Percentiles rank a stretch among this genome's conserved stretches.
phyloP scores from a whole-genome alignment of 1,284 basidiomycete species.

The Sphagnurus paluster region DNA sequence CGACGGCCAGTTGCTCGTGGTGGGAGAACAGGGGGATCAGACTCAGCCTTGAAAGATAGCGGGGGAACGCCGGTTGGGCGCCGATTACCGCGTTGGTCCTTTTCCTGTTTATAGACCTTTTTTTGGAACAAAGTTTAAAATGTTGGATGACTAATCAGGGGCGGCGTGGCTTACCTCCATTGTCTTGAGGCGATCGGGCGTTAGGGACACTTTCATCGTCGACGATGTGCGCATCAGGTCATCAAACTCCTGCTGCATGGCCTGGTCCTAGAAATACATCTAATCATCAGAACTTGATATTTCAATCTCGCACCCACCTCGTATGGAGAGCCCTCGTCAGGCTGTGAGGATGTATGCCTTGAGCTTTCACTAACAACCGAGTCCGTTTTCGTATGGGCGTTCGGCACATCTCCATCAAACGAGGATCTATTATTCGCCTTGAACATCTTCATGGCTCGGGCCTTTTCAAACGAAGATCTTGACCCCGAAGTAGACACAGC shows the following conservation, averaged over 20 bases:
- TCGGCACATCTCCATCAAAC: constrained; percentile 37
- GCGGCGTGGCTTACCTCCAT: constrained; percentile 71
- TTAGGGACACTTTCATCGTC: constrained; percentile 94
- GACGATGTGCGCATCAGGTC: constrained; percentile 83
- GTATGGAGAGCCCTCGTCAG: constrained; percentile 22
- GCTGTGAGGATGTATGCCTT: constrained; percentile 32
- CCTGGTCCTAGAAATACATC: constrained; percentile 48
- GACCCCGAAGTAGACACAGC: constrained; percentile 31
- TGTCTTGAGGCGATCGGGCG: constrained; percentile 86
- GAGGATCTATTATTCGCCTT: constrained; percentile 40
- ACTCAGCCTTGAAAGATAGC: constrained; percentile 34
- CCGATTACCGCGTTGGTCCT: constrained; percentile 44
- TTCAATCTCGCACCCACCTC: constrained; percentile 24
- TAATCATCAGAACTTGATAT: constrained; percentile 16
- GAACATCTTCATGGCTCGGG: constrained; percentile 60
- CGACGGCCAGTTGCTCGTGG: constrained; percentile 40
- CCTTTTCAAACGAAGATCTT: constrained; percentile 60
- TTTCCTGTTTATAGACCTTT: constrained; percentile 70
- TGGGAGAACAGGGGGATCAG: constrained; percentile 32
- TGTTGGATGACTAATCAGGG: constrained; percentile 31
- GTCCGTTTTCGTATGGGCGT: constrained; percentile 51
- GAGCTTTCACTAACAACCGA: constrained; percentile 52
- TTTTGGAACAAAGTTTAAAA: constrained; percentile 28
- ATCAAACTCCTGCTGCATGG: constrained; percentile 80
- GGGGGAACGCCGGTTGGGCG: constrained; percentile 35